Evolutionary conservation across 2,329 filamentous ascomycete genomes (phyloP).

Genomic region (Fusarium verticillioides): DNA sequence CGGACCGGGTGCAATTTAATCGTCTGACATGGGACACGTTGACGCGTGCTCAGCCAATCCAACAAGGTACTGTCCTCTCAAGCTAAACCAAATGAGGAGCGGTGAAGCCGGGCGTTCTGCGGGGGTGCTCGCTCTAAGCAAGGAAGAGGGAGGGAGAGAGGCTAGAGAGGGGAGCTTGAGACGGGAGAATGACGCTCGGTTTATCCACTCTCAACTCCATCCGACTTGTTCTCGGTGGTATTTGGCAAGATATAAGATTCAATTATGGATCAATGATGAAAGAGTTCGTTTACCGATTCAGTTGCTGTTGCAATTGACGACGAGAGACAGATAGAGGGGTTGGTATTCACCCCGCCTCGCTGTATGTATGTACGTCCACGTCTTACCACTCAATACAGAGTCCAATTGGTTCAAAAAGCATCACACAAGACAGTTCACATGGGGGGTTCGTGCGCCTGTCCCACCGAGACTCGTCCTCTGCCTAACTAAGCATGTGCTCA

Average conservation of each 20-base stretch:
- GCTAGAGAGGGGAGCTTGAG: conserved; percentile 4
- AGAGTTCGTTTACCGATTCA: background rate
- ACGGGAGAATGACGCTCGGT: conserved; percentile 34
- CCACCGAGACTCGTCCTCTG: conserved; percentile 2
- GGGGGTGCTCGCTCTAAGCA: conserved; percentile 19
- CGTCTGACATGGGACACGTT: conserved; percentile 16
- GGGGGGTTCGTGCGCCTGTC: conserved; percentile 29
- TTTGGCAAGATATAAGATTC: conserved; percentile 12
- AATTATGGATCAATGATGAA: conserved; percentile 29
- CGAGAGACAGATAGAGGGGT: background rate
- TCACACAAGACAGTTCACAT: background rate
- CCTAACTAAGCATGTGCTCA: background rate
- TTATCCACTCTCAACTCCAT: conserved; percentile 26
- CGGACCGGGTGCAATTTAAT: conserved; percentile 19
- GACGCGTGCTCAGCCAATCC: conserved; percentile 17
- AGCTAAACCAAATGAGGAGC: conserved; percentile 9
- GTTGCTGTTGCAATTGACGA: background rate
- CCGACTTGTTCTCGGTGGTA: conserved; percentile 34
- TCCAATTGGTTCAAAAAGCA: conserved; percentile 6
- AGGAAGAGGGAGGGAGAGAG: conserved; percentile 5
- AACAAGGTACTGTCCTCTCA: background rate
- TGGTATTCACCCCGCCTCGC: conserved; percentile 5
- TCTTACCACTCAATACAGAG: background rate
- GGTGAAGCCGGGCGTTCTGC: conserved; percentile 36
- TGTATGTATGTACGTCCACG: background rate